Conservation (phyloP, 1,139 yeast genomes). For the Blastobotrys petasosporus region DNA sequence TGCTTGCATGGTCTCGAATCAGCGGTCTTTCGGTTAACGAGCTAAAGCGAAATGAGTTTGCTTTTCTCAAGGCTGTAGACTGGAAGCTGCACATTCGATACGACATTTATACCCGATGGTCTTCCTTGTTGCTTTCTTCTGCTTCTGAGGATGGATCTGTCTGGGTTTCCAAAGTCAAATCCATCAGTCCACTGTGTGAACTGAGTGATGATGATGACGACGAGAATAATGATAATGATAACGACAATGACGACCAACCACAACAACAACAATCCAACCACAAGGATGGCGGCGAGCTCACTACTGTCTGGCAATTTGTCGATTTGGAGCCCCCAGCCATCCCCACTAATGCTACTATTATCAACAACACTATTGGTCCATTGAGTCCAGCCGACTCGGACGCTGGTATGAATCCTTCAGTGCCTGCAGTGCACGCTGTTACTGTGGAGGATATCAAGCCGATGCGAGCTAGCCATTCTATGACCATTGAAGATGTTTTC, state of each 20-base stretch:
- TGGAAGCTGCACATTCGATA: constrained; percentile 52
- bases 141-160: constrained; percentile 61
- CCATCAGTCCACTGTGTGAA: constrained; percentile 6
- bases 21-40: constrained; percentile 53
- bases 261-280: no score
- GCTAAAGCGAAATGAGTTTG: constrained; percentile 49
- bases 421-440: no score
- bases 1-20: constrained; percentile 70
- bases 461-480: no score
- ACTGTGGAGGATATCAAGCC: no score
- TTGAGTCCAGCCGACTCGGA: constrained; percentile 1
- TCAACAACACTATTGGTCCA: background rate
- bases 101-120: constrained; percentile 50
- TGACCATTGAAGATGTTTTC: no score
- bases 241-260: background rate
- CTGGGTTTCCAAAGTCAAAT: constrained; percentile 35
- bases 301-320: constrained; percentile 3
- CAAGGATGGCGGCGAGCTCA: no score
- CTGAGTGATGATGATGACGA: background rate
- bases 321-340: background rate
- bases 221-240: background rate
- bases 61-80: constrained; percentile 48
- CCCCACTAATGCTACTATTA: background rate
- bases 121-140: constrained; percentile 30
- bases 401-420: background rate